phyloP scores from a whole-genome alignment of 2,329 filamentous ascomycete genomes.

The Phaeophleospora eucalypticola region DNA sequence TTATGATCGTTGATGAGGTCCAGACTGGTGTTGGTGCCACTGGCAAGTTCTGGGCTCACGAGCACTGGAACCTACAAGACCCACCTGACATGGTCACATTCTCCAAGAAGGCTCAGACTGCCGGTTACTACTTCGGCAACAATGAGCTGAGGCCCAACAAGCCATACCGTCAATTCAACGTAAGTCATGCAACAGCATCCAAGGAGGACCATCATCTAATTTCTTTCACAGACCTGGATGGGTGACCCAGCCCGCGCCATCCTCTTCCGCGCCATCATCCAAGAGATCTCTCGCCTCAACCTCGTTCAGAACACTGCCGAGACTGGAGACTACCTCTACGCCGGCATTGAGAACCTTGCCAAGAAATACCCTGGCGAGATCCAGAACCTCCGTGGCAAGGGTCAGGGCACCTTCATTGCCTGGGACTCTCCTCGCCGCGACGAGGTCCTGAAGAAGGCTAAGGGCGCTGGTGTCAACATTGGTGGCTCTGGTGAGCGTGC shows the following conservation, averaged over 20 bases:
- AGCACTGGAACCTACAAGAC: constrained; percentile 78
- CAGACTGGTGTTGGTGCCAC: constrained; percentile 91
- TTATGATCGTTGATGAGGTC: constrained; percentile 90
- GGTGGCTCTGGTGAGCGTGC: constrained; percentile 73
- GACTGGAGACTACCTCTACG: constrained; percentile 75
- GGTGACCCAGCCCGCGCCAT: constrained; percentile 81
- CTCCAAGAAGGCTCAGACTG: constrained; percentile 91
- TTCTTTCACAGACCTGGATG: constrained; percentile 61
- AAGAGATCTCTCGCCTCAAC: constrained; percentile 71
- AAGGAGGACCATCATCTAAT: constrained; percentile 4
- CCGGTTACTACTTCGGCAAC: constrained; percentile 87
- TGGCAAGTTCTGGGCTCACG: constrained; percentile 93
- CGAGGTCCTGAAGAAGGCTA: constrained; percentile 72
- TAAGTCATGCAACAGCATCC: constrained; percentile 9
- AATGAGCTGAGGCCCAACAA: constrained; percentile 78
- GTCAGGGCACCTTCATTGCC: constrained; percentile 86
- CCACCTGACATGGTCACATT: constrained; percentile 94
- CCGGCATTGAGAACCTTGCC: constrained; percentile 63
- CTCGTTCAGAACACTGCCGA: constrained; percentile 75
- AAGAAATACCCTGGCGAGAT: constrained; percentile 72
- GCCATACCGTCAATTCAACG: constrained; percentile 91
- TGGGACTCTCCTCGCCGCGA: constrained; percentile 82
- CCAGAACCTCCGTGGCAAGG: constrained; percentile 79
- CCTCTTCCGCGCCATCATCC: constrained; percentile 79
- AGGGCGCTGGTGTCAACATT: constrained; percentile 79